A percentile compares a stretch with the other conserved stretches of the same genome.
Conservation (phyloP, 371 early-diverging fungal genomes). For the Capillidium heterosporum region DNA sequence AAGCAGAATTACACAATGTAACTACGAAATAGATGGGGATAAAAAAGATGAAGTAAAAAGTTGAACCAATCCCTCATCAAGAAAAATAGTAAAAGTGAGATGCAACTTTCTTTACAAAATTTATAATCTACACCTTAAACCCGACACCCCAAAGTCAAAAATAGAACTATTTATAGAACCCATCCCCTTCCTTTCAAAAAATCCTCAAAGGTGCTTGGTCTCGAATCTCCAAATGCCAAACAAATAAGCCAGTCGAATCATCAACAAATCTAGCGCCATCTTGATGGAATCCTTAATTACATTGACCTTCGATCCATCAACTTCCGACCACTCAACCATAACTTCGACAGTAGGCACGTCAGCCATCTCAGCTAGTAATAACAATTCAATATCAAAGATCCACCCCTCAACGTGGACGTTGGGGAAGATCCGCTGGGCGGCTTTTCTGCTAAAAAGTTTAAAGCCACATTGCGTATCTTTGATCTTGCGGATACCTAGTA, state of each 20-base stretch:
- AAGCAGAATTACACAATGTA: no score
- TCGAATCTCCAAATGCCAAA: constrained; percentile 53
- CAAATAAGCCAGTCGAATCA: constrained; percentile 72
- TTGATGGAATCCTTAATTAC: constrained; percentile 66
- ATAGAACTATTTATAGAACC: no score
- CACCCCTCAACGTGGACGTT: constrained; percentile 87
- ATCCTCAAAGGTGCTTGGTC: no score
- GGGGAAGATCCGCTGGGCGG: constrained; percentile 61
- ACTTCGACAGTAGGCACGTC: constrained; percentile 69
- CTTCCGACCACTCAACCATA: constrained; percentile 88
- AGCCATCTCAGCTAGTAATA: constrained; percentile 51
- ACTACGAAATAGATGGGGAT: no score
- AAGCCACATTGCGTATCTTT: constrained; percentile 95
- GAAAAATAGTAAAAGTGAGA: no score
- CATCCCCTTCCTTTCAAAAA: no score
- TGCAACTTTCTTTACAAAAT: no score
- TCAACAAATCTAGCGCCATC: constrained; percentile 77
- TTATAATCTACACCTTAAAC: no score
- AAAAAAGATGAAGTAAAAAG: no score
- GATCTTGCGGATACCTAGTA: constrained; percentile 65
- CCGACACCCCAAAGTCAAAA: no score
- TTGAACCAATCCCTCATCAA: no score
- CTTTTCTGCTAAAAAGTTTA: constrained; percentile 69
- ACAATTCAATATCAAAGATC: constrained; percentile 92
- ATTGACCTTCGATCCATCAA: constrained; percentile 82